Evolutionary conservation across 2,329 filamentous ascomycete genomes (phyloP).

Genomic region (Chalara sp.): DNA sequence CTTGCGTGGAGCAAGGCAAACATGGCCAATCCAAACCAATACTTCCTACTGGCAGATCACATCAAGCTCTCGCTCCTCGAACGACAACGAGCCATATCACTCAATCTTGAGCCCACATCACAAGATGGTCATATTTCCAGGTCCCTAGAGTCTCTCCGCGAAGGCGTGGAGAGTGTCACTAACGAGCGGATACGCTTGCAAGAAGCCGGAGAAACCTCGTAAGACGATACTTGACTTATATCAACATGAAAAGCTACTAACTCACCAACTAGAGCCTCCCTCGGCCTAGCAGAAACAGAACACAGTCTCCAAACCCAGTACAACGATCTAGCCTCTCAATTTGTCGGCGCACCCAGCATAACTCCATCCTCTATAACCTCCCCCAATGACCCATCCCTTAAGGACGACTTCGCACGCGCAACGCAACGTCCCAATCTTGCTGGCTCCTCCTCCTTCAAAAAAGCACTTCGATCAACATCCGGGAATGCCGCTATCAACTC

Average conservation of each 20-base stretch:
- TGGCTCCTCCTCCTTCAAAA: slow-evolving; percentile 36
- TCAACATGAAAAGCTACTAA: background rate
- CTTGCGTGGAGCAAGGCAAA: slow-evolving; percentile 6
- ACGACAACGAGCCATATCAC: slow-evolving; percentile 74
- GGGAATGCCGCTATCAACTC: slow-evolving; percentile 26
- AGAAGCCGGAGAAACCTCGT: slow-evolving; percentile 59
- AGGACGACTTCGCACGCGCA: slow-evolving; percentile 58
- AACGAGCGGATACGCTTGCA: slow-evolving; percentile 57
- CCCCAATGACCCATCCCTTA: slow-evolving; percentile 58
- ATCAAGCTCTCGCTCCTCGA: slow-evolving; percentile 94
- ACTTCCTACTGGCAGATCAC: slow-evolving; percentile 91
- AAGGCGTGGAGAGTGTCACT: slow-evolving; percentile 68
- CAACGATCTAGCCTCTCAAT: slow-evolving; percentile 71
- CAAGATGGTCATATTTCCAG: slow-evolving; percentile 86
- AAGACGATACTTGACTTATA: slow-evolving; percentile 21
- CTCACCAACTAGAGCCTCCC: slow-evolving; percentile 21
- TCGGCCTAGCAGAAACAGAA: slow-evolving; percentile 58
- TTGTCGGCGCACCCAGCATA: slow-evolving; percentile 57
- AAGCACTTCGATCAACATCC: slow-evolving; percentile 25
- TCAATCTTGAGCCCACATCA: slow-evolving; percentile 63
- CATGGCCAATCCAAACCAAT: slow-evolving; percentile 62
- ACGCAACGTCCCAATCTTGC: slow-evolving; percentile 25
- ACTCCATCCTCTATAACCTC: slow-evolving; percentile 46
- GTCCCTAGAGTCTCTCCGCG: slow-evolving; percentile 78
- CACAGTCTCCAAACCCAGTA: slow-evolving; percentile 66